A percentile compares a stretch with the other conserved stretches of the same genome.
phyloP scores from a whole-genome alignment of 257 asterid species.

The Rubia yunnanensis region DNA sequence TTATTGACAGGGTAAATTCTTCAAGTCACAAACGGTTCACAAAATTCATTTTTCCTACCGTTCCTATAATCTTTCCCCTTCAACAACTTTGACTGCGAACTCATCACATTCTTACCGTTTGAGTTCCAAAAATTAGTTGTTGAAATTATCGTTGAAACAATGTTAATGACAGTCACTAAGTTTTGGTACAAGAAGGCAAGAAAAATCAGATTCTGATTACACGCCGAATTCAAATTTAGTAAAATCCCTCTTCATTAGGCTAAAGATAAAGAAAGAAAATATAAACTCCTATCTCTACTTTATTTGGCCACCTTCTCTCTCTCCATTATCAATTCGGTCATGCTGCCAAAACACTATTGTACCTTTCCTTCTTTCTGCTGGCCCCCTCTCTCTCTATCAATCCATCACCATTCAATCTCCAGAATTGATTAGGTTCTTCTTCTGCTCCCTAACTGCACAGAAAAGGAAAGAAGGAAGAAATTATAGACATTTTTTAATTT shows the following conservation, averaged over 20 bases:
- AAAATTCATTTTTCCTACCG: neutral
- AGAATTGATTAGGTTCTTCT: neutral
- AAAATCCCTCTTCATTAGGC: neutral
- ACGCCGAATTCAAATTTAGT: neutral
- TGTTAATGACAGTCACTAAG: neutral
- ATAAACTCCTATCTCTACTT: neutral
- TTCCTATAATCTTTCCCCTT: neutral
- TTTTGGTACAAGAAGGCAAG: neutral
- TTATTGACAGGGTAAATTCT: no score
- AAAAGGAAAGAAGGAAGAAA: neutral
- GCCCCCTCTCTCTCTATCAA: neutral
- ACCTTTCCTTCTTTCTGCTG: neutral
- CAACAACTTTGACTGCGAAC: neutral
- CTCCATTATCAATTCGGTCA: neutral
- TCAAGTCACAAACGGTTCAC: neutral
- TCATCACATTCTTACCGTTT: neutral
- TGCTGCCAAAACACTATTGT: neutral
- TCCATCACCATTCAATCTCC: neutral
- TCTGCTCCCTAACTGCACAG: neutral
- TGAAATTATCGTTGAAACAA: neutral
- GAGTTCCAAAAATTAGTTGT: neutral
- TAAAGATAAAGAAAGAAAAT: neutral
- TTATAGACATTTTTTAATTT: no score
- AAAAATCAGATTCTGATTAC: neutral
- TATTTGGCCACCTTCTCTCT: neutral